Base-by-base conservation (phyloP, 1,284 basidiomycete genomes). In the Leccinum pachyderme region DNA sequence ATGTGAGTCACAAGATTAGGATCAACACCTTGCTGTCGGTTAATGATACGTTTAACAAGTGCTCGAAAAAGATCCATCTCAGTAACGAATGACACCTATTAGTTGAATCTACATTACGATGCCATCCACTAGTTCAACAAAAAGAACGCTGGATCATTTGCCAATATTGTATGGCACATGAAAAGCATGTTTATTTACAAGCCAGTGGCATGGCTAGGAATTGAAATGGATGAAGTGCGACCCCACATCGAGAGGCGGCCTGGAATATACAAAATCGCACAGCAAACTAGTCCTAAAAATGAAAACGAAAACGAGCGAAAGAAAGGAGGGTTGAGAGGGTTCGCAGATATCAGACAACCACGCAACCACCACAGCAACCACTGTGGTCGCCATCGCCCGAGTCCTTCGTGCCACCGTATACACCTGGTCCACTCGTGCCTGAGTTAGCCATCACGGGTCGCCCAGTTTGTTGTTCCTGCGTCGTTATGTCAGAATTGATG, bases 301-400 rank as follows among this genome's bases (percentile, higher is more conserved):
- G 24, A 44, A 25, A 15, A 27, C 13, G n/a, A 27, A 25, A 27
- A 18, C 37, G 41, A 57, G 39, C 13, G 47, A 7, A 45, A 53
- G 35, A 51, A 49, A 49, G 50, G 18, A 25, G 60, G 46, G 49
- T 54, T 51, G 47, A 44, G 37, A 48, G 43, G 22, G 44, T 49
- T 37, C 27, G 47, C 32, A 51, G 41, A 50, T 56, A 57, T 73
- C 73, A 84, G 59, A 83, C 75, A 31, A 86, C 73, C 41, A 84
- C 80, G 61, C 83, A 85, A 45, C 80, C 76, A 32, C 75, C 70
- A 61, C 83, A 86, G 72, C 83, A 86, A n/a, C 81, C 79, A 48
- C 73, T 62, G 54, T 75, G 73, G 44, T 80, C 74, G 50, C 76
- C 75, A 4, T 78, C 76, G 41, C 73, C 58, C 37, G 59, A 54